Percentiles rank a stretch among this genome's conserved stretches.
These are phyloP conservation scores for Gynochthodes officinalis DNA, from an alignment of 257 asterid genomes.

Conservation along the genomic window DNA sequence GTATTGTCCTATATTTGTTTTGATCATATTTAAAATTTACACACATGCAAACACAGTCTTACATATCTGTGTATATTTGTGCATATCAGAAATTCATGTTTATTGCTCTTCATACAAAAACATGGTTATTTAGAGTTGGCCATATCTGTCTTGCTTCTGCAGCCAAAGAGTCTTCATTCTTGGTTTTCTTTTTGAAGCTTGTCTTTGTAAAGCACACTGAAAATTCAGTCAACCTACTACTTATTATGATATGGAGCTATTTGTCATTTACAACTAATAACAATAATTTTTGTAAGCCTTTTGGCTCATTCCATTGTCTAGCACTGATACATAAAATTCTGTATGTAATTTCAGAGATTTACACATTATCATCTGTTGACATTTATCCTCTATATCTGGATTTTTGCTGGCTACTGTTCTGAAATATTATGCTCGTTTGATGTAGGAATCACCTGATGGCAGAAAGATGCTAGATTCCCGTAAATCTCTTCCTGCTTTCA, in stretches of 20 bases:
- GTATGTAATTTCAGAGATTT: background rate
- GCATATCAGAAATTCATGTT: background rate
- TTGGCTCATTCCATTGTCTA: background rate
- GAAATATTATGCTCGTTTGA: slow-evolving; percentile 15
- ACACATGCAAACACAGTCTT: too few relatives aligned
- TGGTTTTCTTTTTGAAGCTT: background rate
- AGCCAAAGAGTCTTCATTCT: background rate
- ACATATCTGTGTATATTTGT: background rate
- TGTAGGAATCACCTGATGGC: slow-evolving; percentile 95
- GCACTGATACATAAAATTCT: background rate
- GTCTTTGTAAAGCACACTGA: background rate
- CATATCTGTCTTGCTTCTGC: background rate
- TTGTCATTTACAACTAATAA: background rate
- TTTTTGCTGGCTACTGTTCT: background rate
- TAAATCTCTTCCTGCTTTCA: slow-evolving; percentile 84
- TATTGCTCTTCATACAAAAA: background rate
- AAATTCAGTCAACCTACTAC: background rate
- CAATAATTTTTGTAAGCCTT: background rate
- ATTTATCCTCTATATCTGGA: background rate
- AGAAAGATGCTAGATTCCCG: slow-evolving; percentile 78
- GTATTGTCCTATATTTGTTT: background rate
- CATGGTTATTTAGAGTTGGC: background rate
- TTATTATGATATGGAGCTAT: background rate
- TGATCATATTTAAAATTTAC: background rate
- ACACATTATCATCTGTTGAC: too few relatives aligned